Base-by-base conservation (phyloP, 352 stramenopile genomes). In the Phytophthora pisi region DNA sequence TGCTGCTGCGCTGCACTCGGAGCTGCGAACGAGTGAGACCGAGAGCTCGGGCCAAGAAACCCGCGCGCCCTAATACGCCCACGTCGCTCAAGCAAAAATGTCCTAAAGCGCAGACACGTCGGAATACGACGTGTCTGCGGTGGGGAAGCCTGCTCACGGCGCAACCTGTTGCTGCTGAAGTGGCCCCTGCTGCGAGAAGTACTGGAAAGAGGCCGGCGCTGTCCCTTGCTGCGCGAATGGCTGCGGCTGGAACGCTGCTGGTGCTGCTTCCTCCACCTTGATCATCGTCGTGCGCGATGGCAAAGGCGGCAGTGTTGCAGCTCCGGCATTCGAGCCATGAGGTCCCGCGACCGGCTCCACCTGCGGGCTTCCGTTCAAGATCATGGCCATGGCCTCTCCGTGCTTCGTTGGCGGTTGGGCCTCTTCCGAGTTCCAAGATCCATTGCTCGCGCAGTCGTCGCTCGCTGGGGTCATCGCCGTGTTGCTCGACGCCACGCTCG, bases 301-400 rank as follows among this genome's bases (percentile, higher is more conserved):
- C 9, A 77, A 51, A 15, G 61, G 56, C 16, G 70, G 53, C 28
- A 75, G 61, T 31, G 38, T 18, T 2, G 52, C 26, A 49, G 63
- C 23, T 13, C 28, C 50, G 26, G 36, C 42, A 49, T 58, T 65
- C 23, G 54, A 58, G n/a, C 57, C 42, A 20, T 58, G 56, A 57
- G 46, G 65, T 18, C 55, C 51, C 20, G 23, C 24, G 28, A 51
- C 59, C 18, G 79, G 79, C 15, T 70, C 58, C 24, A 82, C 68
- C 51, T 79, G 61, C 13, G 81, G 79, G 50, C 82, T 91, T 38
- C 79, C 82, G 61, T 91, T 91, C 53, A 91, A 81, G 58, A 90
- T 88, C 82, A 90, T 86, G 26, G 82, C 79, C 81, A 91, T 91
- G 28, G 80, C 75, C 61, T 92, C 82, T 8, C 76, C 64, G 28